phyloP scores from a whole-genome alignment of 2,329 filamentous ascomycete genomes.

The Calycina herbarum region DNA sequence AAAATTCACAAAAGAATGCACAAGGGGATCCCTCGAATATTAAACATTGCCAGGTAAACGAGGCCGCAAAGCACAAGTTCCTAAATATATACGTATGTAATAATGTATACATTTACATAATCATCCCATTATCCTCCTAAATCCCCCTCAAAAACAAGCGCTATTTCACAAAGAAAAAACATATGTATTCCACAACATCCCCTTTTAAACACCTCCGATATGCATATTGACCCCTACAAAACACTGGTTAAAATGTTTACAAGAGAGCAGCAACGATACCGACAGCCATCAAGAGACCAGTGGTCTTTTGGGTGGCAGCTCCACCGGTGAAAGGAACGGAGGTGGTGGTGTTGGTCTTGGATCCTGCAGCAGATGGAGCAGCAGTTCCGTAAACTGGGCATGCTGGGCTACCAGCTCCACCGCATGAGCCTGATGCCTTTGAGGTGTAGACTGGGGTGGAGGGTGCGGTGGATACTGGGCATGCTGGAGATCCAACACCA shows the following conservation, averaged over 20 bases:
- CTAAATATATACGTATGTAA: not conserved
- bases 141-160: not conserved
- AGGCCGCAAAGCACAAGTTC: not conserved
- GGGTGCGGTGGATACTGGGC: constrained; percentile 6
- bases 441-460: not conserved
- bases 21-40: not conserved
- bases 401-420: not conserved
- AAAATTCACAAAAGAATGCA: too few species aligned
- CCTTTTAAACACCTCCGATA: not conserved
- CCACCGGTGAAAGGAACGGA: constrained; percentile 23
- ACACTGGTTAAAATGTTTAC: constrained; percentile 16
- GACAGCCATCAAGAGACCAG: constrained; percentile 28
- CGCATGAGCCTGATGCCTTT: not conserved
- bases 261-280: constrained; percentile 30
- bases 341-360: constrained; percentile 13
- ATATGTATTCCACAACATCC: not conserved
- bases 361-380: constrained; percentile 5
- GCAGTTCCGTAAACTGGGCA: constrained; percentile 14
- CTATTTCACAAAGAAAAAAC: not conserved
- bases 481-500: not conserved
- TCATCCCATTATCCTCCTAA: not conserved
- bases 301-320: constrained; percentile 25
- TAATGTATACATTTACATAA: not conserved
- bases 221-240: not conserved
- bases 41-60: not conserved